These are phyloP conservation scores for Linnemannia zychae DNA, from an alignment of 192 early-diverging fungal genomes.

Conservation along the genomic window DNA sequence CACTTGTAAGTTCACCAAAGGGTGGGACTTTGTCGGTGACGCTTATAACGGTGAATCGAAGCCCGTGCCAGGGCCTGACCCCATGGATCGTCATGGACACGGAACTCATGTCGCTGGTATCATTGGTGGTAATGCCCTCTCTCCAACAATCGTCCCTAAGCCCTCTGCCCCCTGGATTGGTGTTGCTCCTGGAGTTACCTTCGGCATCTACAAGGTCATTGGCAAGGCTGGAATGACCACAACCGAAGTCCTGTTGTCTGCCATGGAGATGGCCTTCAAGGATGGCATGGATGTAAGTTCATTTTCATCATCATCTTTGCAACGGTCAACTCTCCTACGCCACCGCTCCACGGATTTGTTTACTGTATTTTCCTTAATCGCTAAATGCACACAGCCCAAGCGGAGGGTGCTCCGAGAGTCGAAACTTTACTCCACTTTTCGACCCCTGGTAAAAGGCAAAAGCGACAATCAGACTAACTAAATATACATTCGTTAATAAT, in stretches of 20 bases:
- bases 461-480: conserved; percentile 13
- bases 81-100: conserved; percentile 74
- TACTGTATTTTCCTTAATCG: not conserved
- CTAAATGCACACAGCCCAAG: not conserved
- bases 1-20: conserved; percentile 66
- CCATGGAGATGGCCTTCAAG: conserved; percentile 34
- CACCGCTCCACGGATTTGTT: not conserved
- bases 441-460: not conserved
- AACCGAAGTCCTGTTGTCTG: not conserved
- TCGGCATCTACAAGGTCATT: conserved; percentile 77
- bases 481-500: conserved; percentile 24
- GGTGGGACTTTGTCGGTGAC: conserved; percentile 76
- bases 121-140: conserved; percentile 62
- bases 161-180: conserved; percentile 47
- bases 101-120: conserved; percentile 76
- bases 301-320: not conserved
- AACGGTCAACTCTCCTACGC: not conserved
- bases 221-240: conserved; percentile 59
- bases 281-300: conserved; percentile 15
- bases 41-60: conserved; percentile 15
- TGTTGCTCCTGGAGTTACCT: conserved; percentile 74
- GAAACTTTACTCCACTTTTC: not conserved
- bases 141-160: not conserved
- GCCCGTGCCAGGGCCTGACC: conserved; percentile 45
- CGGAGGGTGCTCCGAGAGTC: not conserved